phyloP scores from a whole-genome alignment of 176 grass and related monocot species.

The Musa beccarii region DNA sequence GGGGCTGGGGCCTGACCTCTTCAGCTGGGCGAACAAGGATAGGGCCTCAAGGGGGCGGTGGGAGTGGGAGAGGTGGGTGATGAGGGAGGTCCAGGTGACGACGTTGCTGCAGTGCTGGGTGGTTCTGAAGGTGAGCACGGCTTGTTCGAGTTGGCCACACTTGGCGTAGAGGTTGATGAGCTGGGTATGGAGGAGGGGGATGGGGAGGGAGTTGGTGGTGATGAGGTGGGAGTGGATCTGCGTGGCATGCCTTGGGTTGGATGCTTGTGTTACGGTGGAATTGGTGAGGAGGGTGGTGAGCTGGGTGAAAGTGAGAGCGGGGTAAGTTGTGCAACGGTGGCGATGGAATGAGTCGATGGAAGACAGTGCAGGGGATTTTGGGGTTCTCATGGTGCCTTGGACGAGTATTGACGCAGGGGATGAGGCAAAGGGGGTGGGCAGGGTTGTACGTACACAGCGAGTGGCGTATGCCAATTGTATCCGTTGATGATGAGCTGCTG shows the following conservation, averaged over 20 bases:
- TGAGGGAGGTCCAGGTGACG: constrained; percentile 22
- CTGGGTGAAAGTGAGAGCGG: background rate
- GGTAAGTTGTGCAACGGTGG: background rate
- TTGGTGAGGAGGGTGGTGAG: constrained; percentile 3
- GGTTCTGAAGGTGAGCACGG: constrained; percentile 19
- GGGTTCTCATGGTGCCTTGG: too few relatives aligned
- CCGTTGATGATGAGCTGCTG: too few relatives aligned
- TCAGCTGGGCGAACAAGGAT: constrained; percentile 33
- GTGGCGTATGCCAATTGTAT: too few relatives aligned
- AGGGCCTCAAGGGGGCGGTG: constrained; percentile 20
- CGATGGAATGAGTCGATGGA: too few relatives aligned
- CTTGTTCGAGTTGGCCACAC: constrained; percentile 16
- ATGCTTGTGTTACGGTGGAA: background rate
- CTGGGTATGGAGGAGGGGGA: constrained; percentile 36
- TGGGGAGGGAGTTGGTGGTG: constrained; percentile 8
- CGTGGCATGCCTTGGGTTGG: constrained; percentile 14
- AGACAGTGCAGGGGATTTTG: background rate
- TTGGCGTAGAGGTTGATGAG: constrained; percentile 49
- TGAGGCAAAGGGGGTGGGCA: too few relatives aligned
- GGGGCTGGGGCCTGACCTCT: background rate
- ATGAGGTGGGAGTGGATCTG: constrained; percentile 43
- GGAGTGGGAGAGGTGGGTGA: constrained; percentile 29
- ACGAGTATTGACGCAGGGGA: too few relatives aligned
- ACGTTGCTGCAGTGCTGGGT: constrained; percentile 5
- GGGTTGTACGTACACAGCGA: too few relatives aligned